Evolutionary conservation across 2,329 filamentous ascomycete species (phyloP), one percentile per base, ranked within the genome.

Genomic region (Zymoseptoria brevis): DNA sequence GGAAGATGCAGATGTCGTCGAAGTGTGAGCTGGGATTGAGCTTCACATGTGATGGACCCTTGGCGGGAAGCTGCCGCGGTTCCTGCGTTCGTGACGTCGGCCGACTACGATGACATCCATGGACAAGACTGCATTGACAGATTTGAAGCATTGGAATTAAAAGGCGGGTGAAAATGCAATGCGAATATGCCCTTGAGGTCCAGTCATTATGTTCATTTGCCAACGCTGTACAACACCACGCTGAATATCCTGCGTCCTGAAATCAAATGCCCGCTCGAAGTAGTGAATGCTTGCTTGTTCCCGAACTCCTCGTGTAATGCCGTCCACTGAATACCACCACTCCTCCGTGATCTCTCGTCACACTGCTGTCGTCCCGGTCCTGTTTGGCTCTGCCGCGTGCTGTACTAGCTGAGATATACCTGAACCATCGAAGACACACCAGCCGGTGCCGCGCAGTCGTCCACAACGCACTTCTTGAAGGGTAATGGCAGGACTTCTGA

Each of bases 391-490:
- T 13, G 16, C 11, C 35, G 35, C 35, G 35, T 45, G 35, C 13
- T 7, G 16, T 61, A 71, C 45, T 66, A 68, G 55, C 68, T 67
- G 55, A 72, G 58, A 56, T 63, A 72, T 55, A 72, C 65, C 19
- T 67, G 68, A 16, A 66, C 35, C 62, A 66, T 64, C 16, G 59
- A 58, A 30, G 58, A 64, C 4, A 49, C 53, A 19, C 55, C 53
- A 22, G 60, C 59, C 30, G 56, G 29, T 45, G 60, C 58, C 19
- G 58, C 55, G 50, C 79, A 81, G 16, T 73, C 75, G 1, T 75
- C 71, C 0, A 79, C 77, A 1, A 77, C 75, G 55, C 79, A 81
- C 26, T 68, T 67, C 59, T 75, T 77, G 68, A 80, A 78, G 0
- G 76, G 72, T 11, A 70, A 67, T 30, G 67, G 69, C 9, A 62